Evolutionary conservation across 2,329 filamentous ascomycete genomes (phyloP), one percentile per base, ranked within the genome.

Genomic region (Zymoseptoria tritici): DNA sequence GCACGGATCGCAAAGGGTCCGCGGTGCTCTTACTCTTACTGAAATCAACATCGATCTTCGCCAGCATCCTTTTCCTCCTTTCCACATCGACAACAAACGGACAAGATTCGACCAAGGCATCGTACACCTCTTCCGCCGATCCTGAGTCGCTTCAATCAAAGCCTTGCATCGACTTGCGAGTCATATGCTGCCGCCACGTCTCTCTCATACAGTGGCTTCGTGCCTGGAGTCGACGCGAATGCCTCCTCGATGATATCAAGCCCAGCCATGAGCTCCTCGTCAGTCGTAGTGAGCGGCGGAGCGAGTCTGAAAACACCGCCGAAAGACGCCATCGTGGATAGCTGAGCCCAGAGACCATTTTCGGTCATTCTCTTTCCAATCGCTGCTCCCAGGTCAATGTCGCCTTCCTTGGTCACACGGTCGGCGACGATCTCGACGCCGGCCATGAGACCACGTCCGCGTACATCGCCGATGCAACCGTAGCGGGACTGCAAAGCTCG

Each of bases 241-340:
- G 83, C 82, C 66, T 80, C 73, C 65, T 87, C 84, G 61, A 87
- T 74, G 52, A 87, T 81, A 1, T 59, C 65, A 59, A 87, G 65
- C 0, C 83, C 84, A 49, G 78, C 72, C 19, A 79, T 75, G n/a
- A 70, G 54, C 65, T 72, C 67, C 19, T 70, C 65, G 6, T 63
- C 66, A 4, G 66, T 67, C 8, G 67, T 65, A 9, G 65, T 72
- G 26, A 72, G 55, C n/a, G 67, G 68, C 24, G 68, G 68, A n/a
- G 67, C 68, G 19, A 72, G 52, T 9, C 70, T 51, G 51, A 71
- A 72, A 0, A 70, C 67, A n/a, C 67, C 68, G 4, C 69, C 65
- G 57, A 71, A 66, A 9, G 64, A 66, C 4, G 68, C 65, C 31
- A 71, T 63, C 29, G 64, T 71, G 13, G 65, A 63, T 20, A 72